Conservation (phyloP, 2,329 filamentous ascomycete species). For the Trichoderma oligosporum region DNA sequence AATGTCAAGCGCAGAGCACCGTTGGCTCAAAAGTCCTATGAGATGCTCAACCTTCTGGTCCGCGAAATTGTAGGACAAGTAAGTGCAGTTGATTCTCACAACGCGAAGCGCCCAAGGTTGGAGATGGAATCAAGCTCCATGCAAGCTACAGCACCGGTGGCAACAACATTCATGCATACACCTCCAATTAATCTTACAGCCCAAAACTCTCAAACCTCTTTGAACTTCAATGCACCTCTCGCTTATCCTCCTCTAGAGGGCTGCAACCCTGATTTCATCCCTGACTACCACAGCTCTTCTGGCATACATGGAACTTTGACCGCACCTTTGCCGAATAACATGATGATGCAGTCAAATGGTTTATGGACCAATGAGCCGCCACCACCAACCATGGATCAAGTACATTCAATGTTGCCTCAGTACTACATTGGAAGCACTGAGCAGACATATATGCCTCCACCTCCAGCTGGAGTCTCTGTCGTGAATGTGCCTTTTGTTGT, state of each 20-base stretch:
- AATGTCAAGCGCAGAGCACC: constrained; percentile 30
- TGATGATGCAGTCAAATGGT: too few species aligned
- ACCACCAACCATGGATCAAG: background rate
- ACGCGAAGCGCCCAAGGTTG: background rate
- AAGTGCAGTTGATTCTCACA: background rate
- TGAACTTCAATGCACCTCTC: too few species aligned
- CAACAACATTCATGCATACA: background rate
- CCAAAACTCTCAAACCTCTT: too few species aligned
- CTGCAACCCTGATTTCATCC: too few species aligned
- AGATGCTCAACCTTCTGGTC: constrained; percentile 31
- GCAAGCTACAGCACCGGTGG: background rate
- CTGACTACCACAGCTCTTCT: too few species aligned
- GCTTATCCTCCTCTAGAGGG: too few species aligned
- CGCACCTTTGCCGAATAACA: too few species aligned
- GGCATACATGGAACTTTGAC: too few species aligned
- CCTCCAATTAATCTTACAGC: background rate
- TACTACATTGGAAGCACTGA: background rate
- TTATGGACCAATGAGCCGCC: background rate
- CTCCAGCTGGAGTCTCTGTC: background rate
- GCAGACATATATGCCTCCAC: background rate
- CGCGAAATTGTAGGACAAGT: constrained; percentile 22
- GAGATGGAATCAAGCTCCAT: background rate
- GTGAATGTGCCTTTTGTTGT: constrained; percentile 7
- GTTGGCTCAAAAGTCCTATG: constrained; percentile 33
- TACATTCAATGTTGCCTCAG: background rate